These are phyloP conservation scores for Conticribra guillardii DNA, from an alignment of 108 stramenopile genomes.

Conservation along the genomic window DNA sequence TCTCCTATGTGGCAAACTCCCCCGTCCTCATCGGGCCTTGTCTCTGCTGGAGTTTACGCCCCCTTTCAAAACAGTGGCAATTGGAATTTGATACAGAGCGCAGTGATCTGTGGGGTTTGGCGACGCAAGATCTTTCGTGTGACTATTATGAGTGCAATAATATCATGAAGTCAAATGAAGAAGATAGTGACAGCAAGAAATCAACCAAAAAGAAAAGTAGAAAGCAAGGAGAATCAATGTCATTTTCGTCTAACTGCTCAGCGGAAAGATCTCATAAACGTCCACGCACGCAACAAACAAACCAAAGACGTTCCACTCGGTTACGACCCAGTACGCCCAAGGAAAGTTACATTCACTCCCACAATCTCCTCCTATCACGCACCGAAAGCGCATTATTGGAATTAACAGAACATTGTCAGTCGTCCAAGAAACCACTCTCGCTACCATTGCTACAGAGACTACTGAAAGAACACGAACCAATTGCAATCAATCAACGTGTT, in stretches of 20 bases:
- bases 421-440: conserved; percentile 53
- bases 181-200: not conserved
- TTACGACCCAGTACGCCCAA: conserved; percentile 42
- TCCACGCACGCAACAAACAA: not conserved
- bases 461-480: conserved; percentile 71
- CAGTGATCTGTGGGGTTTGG: conserved; percentile 35
- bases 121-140: conserved; percentile 29
- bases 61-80: conserved; percentile 32
- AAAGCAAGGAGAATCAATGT: too few relatives aligned
- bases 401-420: conserved; percentile 37
- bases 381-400: conserved; percentile 44
- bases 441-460: conserved; percentile 50
- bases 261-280: not conserved
- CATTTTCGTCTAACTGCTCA: too few relatives aligned
- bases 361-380: conserved; percentile 40
- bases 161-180: not conserved
- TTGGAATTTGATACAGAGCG: conserved; percentile 24
- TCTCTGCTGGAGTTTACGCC: conserved; percentile 41
- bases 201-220: conserved; percentile 13
- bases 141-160: conserved; percentile 20
- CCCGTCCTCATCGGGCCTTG: conserved; percentile 42
- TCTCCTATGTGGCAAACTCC: conserved; percentile 36
- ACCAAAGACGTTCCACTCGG: conserved; percentile 31
- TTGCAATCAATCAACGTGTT: conserved; percentile 68
- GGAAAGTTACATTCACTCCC: conserved; percentile 44